A percentile compares a stretch with the other conserved stretches of the same genome.
Conservation (phyloP, 768 basidiomycete genomes). For the Pleurotus sapidus region DNA sequence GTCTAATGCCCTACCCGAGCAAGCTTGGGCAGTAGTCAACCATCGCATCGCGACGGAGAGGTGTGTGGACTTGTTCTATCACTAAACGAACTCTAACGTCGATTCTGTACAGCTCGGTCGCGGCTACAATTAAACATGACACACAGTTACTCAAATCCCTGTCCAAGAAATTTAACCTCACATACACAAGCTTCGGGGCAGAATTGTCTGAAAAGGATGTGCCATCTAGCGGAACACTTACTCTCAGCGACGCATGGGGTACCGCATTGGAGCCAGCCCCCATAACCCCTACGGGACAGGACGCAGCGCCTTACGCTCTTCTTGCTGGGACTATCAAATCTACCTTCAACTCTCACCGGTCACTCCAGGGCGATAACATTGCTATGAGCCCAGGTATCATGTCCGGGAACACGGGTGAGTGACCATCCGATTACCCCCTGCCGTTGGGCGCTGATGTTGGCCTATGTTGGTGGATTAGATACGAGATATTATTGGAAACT, state of each 20-base stretch:
- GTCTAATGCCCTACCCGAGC: constrained; percentile 78
- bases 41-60: constrained; percentile 67
- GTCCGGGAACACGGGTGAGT: constrained; percentile 56
- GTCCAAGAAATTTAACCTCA: constrained; percentile 52
- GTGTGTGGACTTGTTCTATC: constrained; percentile 24
- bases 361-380: constrained; percentile 31
- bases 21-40: constrained; percentile 65
- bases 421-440: background rate
- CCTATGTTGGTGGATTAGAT: constrained; percentile 33
- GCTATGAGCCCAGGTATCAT: constrained; percentile 53
- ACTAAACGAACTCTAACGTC: constrained; percentile 15
- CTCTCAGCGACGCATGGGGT: constrained; percentile 46
- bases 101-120: constrained; percentile 33
- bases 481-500: constrained; percentile 59
- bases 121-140: constrained; percentile 42
- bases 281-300: constrained; percentile 46
- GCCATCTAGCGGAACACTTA: constrained; percentile 42
- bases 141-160: constrained; percentile 41
- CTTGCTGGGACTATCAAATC: constrained; percentile 67
- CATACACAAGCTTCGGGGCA: constrained; percentile 55
- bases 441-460: constrained; percentile 9
- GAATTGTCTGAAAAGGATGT: constrained; percentile 29
- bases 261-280: constrained; percentile 66
- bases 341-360: constrained; percentile 49
- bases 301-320: constrained; percentile 44